Evolutionary conservation across 805 yeast genomes (phyloP).

Genomic region (Candida ulmi): DNA sequence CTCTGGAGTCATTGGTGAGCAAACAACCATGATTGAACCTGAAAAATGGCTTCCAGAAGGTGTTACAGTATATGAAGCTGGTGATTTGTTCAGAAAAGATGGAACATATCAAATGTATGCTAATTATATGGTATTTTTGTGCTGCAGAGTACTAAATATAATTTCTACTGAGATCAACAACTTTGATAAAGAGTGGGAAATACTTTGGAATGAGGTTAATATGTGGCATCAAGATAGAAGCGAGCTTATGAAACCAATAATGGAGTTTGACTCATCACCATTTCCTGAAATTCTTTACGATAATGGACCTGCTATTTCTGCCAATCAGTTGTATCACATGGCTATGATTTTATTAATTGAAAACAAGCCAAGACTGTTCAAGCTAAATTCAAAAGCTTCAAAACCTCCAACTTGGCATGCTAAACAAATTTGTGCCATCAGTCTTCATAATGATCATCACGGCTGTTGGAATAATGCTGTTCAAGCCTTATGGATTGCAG

Average conservation of each 20-base stretch:
- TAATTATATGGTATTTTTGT: conserved; percentile 33
- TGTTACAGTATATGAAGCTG: conserved; percentile 18
- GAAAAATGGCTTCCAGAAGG: conserved; percentile 31
- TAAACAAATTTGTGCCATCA: conserved; percentile 17
- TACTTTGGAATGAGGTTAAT: conserved; percentile 33
- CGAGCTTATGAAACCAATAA: conserved; percentile 27
- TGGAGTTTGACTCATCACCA: conserved; percentile 27
- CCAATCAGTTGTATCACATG: conserved; percentile 35
- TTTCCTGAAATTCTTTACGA: conserved; percentile 32
- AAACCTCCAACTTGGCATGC: conserved; percentile 23
- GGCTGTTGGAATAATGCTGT: conserved; percentile 21
- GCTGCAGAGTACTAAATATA: conserved; percentile 32
- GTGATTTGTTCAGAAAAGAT: conserved; percentile 20
- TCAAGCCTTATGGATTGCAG: conserved; percentile 20
- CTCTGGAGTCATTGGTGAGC: conserved; percentile 31
- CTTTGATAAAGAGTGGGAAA: conserved; percentile 34
- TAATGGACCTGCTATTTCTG: conserved; percentile 32
- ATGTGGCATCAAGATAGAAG: conserved; percentile 35
- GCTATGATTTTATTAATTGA: conserved; percentile 32
- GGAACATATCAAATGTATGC: conserved; percentile 31
- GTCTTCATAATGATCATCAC: conserved; percentile 17
- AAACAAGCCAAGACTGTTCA: conserved; percentile 32
- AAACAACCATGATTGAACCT: conserved; percentile 29
- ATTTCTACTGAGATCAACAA: conserved; percentile 22
- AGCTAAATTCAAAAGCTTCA: conserved; percentile 16